Conservation (phyloP, 225 moss, liverwort and hornwort species). For the Rhytidiadelphus loreus region DNA sequence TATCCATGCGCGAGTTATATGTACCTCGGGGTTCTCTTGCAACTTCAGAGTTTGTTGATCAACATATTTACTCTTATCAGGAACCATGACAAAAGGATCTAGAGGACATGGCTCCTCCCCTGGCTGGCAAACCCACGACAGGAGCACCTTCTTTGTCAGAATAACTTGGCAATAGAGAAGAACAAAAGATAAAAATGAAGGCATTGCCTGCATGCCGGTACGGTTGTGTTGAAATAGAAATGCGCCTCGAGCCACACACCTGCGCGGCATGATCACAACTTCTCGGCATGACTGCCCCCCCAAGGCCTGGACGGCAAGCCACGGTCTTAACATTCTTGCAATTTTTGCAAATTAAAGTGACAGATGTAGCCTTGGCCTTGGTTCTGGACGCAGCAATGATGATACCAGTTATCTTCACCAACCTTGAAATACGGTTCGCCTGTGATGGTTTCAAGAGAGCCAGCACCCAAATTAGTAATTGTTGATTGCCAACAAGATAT, state of each 20-base stretch:
- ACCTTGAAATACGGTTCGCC: conserved; percentile 72
- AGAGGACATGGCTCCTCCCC: conserved; percentile 86
- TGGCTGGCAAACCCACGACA: conserved; percentile 42
- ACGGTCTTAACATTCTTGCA: conserved; percentile 83
- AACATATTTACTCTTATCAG: conserved; percentile 91
- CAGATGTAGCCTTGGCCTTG: conserved; percentile 87
- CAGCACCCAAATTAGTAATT: not conserved
- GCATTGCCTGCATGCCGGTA: not conserved
- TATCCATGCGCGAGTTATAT: not conserved
- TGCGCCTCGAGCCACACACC: conserved; percentile 12
- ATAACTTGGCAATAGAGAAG: not conserved
- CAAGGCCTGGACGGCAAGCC: conserved; percentile 87
- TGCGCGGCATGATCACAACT: conserved; percentile 78
- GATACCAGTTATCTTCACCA: conserved; percentile 88
- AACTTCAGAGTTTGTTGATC: conserved; percentile 98
- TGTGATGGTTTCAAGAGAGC: conserved; percentile 1
- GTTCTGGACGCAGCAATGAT: conserved; percentile 88
- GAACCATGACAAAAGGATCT: conserved; percentile 79
- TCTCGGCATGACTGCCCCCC: conserved; percentile 96
- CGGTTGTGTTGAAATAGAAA: not conserved
- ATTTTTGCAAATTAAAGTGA: conserved; percentile 84
- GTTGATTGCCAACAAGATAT: not conserved
- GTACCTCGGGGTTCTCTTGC: conserved; percentile 96
- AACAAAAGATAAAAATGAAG: not conserved
- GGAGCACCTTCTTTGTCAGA: not conserved